Evolutionary conservation across 176 grass and related monocot species (phyloP).

Genomic region (Oryza australiensis): DNA sequence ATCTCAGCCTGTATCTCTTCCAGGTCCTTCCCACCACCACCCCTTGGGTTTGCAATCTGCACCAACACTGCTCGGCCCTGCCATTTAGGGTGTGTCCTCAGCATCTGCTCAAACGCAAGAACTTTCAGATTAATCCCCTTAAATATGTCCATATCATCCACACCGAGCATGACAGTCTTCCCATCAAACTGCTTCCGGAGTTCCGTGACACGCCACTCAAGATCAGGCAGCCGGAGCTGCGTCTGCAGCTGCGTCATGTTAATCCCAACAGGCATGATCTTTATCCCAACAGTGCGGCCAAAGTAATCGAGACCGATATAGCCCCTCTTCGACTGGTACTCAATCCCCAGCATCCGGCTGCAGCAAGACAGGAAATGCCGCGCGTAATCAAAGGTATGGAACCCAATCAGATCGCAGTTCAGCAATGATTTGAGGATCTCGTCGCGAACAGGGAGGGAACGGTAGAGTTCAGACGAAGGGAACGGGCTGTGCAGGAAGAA

Average conservation of each 20-base stretch:
- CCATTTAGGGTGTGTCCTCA: slow-evolving; percentile 44
- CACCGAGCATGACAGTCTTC: slow-evolving; percentile 55
- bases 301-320: slow-evolving; percentile 60
- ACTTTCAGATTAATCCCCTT: slow-evolving; percentile 55
- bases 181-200: slow-evolving; percentile 51
- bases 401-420: slow-evolving; percentile 58
- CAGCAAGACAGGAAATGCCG: slow-evolving; percentile 58
- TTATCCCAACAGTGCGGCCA: slow-evolving; percentile 53
- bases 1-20: slow-evolving; percentile 34
- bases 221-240: slow-evolving; percentile 51
- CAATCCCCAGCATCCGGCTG: slow-evolving; percentile 63
- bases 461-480: slow-evolving; percentile 57
- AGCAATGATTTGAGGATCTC: slow-evolving; percentile 59
- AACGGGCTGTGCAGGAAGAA: slow-evolving; percentile 65
- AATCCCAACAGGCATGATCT: slow-evolving; percentile 62
- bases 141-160: slow-evolving; percentile 53
- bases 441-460: slow-evolving; percentile 52
- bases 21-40: slow-evolving; percentile 33
- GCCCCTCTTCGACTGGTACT: slow-evolving; percentile 61
- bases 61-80: slow-evolving; percentile 46
- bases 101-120: slow-evolving; percentile 51
- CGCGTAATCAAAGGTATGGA: slow-evolving; percentile 60
- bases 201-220: slow-evolving; percentile 42
- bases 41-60: slow-evolving; percentile 52
- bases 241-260: slow-evolving; percentile 54